A percentile compares a stretch with the other conserved stretches of the same genome.
Evolutionary conservation across 768 basidiomycete genomes (phyloP).

Genomic region (Gelatoporia subvermispora): DNA sequence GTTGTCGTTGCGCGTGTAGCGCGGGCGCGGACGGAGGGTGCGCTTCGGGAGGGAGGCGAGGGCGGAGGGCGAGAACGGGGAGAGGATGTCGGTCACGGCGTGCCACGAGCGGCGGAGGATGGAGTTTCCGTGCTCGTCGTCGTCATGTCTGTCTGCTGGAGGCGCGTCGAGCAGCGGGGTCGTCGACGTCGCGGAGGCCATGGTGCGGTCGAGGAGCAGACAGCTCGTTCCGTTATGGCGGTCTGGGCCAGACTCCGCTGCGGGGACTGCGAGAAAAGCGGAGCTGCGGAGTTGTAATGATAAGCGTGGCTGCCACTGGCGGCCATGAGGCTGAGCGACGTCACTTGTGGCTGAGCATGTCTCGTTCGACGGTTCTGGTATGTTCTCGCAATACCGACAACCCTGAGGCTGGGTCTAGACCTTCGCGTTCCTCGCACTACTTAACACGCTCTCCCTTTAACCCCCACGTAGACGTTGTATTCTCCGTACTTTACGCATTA

Average conservation of each 20-base stretch:
- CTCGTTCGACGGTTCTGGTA: conserved; percentile 29
- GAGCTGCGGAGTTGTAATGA: conserved; percentile 1
- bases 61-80: conserved; percentile 69
- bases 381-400: conserved; percentile 22
- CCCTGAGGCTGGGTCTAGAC: conserved; percentile 1
- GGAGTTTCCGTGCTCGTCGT: conserved; percentile 18
- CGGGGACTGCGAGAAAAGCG: neutral
- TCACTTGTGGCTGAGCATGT: conserved; percentile 8
- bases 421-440: neutral
- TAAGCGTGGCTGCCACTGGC: neutral
- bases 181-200: conserved; percentile 1
- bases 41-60: conserved; percentile 43
- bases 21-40: conserved; percentile 28
- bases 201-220: neutral
- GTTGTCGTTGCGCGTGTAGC: conserved; percentile 67
- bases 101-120: conserved; percentile 59
- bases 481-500: conserved; percentile 5
- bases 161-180: neutral
- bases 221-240: neutral
- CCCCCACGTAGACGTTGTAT: neutral
- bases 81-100: conserved; percentile 49
- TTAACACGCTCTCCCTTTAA: neutral
- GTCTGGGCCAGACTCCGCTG: neutral
- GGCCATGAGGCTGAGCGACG: conserved; percentile 1
- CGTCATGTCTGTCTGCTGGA: conserved; percentile 7